Evolutionary conservation across 2,329 filamentous ascomycete genomes (phyloP), one percentile per base, ranked within the genome.

Genomic region (Lecanoromycetidae sp.): DNA sequence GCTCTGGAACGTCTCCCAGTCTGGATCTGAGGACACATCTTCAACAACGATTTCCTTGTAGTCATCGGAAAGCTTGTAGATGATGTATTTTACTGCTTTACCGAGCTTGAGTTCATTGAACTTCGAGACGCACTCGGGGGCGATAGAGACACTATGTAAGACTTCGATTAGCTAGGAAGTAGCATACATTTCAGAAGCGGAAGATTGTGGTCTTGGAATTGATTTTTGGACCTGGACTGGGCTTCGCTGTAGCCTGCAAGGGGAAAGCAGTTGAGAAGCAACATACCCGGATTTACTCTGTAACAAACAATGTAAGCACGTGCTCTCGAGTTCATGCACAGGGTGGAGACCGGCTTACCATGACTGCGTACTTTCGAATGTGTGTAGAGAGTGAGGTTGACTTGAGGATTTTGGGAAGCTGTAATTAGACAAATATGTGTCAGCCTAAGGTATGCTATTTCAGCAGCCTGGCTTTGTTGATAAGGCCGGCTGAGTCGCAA

Each of bases 61-160:
- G 59, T 71, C 62, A 55, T 71, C 69, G 53, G 67, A 59, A 56
- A 72, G 68, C 62, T 71, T 71, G 66, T 65, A 71, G 63, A 72
- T 72, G 56, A 72, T 69, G 62, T 59, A 72, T 61, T 71, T 72
- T 55, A 59, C 61, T 40, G 60, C 59, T 47, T 61, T 61, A 57
- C 63, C 64, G 58, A 69, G 63, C 56, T 68, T 67, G 52, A 71
- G 63, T 22, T 70, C 63, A 51, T 71, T 69, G 66, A 67, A 71
- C 49, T 58, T 56, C 38, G 55, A 61, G 53, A 70, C 59, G 62
- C 68, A 71, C 29, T 71, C 67, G 57, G 69, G 66, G 46, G 64
- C 57, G 51, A 72, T 63, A 38, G 63, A 58, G 46, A 71, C 67
- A 59, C 69, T 72, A 55, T n/a, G 3, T 12, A n/a, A 1, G 27